Evolutionary conservation across 805 yeast species (phyloP).

Genomic region (Kodamaea kakaduensis): DNA sequence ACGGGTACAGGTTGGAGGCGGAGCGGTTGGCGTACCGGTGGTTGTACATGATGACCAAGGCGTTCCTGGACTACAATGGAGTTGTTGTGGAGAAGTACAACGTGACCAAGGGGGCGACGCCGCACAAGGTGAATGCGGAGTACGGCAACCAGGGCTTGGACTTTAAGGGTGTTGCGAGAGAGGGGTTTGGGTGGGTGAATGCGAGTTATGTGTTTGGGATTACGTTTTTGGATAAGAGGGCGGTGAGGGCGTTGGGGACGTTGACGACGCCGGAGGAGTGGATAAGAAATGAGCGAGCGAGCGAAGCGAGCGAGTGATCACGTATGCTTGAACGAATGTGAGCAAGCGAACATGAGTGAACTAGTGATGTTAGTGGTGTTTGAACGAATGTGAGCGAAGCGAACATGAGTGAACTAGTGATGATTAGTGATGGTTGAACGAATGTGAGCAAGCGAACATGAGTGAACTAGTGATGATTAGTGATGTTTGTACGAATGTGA

Average conservation of each 20-base stretch:
- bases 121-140: constrained; percentile 91
- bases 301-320: no score
- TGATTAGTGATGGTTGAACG: no score
- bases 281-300: no score
- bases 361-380: no score
- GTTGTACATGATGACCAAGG: constrained; percentile 84
- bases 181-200: constrained; percentile 99
- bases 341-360: no score
- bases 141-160: constrained; percentile 96
- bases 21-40: constrained; percentile 78
- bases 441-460: no score
- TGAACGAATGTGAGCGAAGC: no score
- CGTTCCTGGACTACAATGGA: constrained; percentile 89
- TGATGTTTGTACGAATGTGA: no score
- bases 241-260: constrained; percentile 74
- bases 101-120: constrained; percentile 76
- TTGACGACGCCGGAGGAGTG: constrained; percentile 57
- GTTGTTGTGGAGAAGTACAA: constrained; percentile 94
- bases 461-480: no score
- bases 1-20: constrained; percentile 63
- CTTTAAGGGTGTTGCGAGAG: constrained; percentile 88
- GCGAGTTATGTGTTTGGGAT: constrained; percentile 77
- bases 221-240: constrained; percentile 58
- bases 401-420: no score
- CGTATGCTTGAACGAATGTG: no score